Evolutionary conservation across 1,284 basidiomycete species (phyloP), one percentile per base, ranked within the genome.

Genomic region (Mycena citricolor): DNA sequence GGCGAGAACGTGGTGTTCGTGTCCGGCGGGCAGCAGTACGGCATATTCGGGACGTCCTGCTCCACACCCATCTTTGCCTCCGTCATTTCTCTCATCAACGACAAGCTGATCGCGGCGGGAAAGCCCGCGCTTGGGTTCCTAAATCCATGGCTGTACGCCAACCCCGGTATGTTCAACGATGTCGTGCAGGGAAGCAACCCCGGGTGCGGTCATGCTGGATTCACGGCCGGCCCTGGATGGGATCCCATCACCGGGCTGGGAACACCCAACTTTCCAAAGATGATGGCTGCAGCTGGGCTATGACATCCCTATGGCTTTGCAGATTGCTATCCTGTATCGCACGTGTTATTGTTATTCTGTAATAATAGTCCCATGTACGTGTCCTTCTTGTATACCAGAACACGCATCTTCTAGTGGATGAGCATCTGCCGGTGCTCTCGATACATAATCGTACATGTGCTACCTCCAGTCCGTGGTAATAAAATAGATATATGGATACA

Each of bases 21-120:
- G 11, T 38, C 34, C 1, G 45, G 45, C 7, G 45, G 45, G 2
- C 1, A 16, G 17, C 44, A 31, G 1, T n/a, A 16, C 2, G 30
- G 25, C 11, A 43, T 45, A 8, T 33, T 22, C 21, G 50, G 50
- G 21, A 48, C 50, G 4, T 52, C 50, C 8, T 37, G 34, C 46
- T 52, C 50, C 11, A 45, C 46, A 8, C 50, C 50, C 26, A 45
- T 52, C 26, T 48, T 52, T 30, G 50, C 46, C 13, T 48, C 45
- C 28, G 42, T 51, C 29, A 40, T 51, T 19, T 31, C 33, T 20
- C 45, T 52, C 11, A 25, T 52, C 17, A 52, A 52, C 39, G 50
- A 52, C 36, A 23, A 48, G n/a, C 30, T 52, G 16, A 26, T 48
- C 39, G 31, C 39, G 5, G 42, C 25, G 5, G 50, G 45, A 5